These are phyloP conservation scores for Cladosporium austrohemisphaericum DNA, from an alignment of 2,329 filamentous ascomycete genomes.

Conservation along the genomic window DNA sequence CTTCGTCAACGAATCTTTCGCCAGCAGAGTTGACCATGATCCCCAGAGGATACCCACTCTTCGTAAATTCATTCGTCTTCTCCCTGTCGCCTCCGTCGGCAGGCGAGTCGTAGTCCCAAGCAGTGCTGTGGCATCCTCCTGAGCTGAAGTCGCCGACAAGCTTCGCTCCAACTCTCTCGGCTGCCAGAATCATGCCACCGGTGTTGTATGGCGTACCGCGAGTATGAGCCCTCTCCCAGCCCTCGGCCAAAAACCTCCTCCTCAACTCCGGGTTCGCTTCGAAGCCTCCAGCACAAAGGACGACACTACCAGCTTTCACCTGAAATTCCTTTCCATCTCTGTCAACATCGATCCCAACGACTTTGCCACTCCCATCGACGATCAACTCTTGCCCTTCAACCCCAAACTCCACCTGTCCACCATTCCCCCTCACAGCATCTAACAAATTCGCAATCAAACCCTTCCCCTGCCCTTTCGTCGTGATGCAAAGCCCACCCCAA, in stretches of 20 bases:
- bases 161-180: constrained; percentile 51
- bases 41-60: constrained; percentile 65
- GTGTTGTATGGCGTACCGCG: constrained; percentile 64
- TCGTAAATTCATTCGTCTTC: constrained; percentile 65
- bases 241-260: constrained; percentile 53
- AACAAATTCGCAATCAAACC: constrained; percentile 53
- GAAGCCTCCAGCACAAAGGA: constrained; percentile 61
- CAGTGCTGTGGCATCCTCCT: constrained; percentile 62
- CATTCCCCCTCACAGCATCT: constrained; percentile 41
- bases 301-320: constrained; percentile 41
- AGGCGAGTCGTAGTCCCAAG: constrained; percentile 62
- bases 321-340: constrained; percentile 24
- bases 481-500: constrained; percentile 63
- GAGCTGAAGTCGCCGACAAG: constrained; percentile 52
- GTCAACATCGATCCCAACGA: constrained; percentile 34
- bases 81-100: constrained; percentile 52
- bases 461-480: constrained; percentile 54
- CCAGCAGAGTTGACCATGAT: constrained; percentile 61
- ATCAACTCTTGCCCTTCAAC: constrained; percentile 45
- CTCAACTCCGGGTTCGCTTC: constrained; percentile 58
- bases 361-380: constrained; percentile 30
- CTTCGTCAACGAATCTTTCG: constrained; percentile 63
- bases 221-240: constrained; percentile 61
- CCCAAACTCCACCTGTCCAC: constrained; percentile 46
- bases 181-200: constrained; percentile 55